Base-by-base conservation (phyloP, 2,329 filamentous ascomycete genomes). In the Colletotrichum sansevieriae region DNA sequence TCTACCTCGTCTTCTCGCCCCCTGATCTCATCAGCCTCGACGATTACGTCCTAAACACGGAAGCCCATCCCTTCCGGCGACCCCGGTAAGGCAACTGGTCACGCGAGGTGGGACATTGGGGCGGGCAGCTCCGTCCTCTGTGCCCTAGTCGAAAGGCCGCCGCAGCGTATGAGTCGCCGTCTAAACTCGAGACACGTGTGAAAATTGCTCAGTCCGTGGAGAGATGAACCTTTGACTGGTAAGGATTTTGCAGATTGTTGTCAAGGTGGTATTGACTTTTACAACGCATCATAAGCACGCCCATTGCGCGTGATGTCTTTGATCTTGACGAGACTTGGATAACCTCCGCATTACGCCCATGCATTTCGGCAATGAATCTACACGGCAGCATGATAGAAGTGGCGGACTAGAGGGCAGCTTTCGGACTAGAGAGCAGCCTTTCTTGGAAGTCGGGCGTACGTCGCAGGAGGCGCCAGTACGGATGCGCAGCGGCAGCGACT, bases 1-100 rank as follows among this genome's bases (percentile, higher is more conserved):
- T 93, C 68, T 94, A 91, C 72, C 77, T 93, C 59, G 85, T 93
- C 43, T 94, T 93, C 72, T 88, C 87, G 35, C 86, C 90, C 22
- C 87, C 89, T 1, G 83, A 86, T 25, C 74, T 89, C 33, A 82
- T 92, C 54, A 91, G 84, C 74, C 78, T 93, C 74, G 91, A 94
- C 76, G 85, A 92, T 11, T 93, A 84, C 77, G 89, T 93, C 55
- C 77, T 90, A 29, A 87, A 86, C 63, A 87, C 85, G 1, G 85
- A 87, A 74, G 85, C 83, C 2, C 84, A 87, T 72, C 84, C 84
- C 1, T 75, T 83, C 46, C 75, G 70, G 55, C 51, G 63, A 29
- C 67, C 25, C 29, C 43, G 44, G 18, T 70, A 46, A 67, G 15
- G 35, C 15, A 39, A 15, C 20, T 41, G 9, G 37, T 10, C 22